These are phyloP conservation scores for Podaxis sp. DNA, from an alignment of 768 basidiomycete species.

Conservation along the genomic window DNA sequence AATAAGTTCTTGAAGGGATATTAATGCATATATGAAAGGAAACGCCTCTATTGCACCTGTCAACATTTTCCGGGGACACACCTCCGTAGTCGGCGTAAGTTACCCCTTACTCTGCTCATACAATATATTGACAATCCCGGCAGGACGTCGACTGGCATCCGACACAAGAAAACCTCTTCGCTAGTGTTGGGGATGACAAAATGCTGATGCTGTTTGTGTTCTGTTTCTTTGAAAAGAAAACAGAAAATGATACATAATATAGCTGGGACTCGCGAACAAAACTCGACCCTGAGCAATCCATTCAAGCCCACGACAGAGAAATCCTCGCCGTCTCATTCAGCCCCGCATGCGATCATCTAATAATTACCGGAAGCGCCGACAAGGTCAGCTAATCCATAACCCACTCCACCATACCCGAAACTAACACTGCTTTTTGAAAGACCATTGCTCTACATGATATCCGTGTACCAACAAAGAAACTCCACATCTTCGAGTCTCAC, in stretches of 20 bases:
- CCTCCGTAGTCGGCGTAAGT: constrained; percentile 86
- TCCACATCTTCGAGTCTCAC: constrained; percentile 92
- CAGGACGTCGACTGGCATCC: constrained; percentile 98
- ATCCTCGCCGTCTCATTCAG: constrained; percentile 91
- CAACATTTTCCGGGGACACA: constrained; percentile 81
- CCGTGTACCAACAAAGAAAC: constrained; percentile 62
- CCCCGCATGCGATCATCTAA: constrained; percentile 70
- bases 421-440: constrained; percentile 33
- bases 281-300: constrained; percentile 59
- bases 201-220: constrained; percentile 82
- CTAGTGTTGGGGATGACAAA: constrained; percentile 94
- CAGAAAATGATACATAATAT: constrained; percentile 5
- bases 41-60: constrained; percentile 82
- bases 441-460: constrained; percentile 87
- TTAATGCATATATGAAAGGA: constrained; percentile 81
- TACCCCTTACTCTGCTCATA: not conserved
- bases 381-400: constrained; percentile 46
- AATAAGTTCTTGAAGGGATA: constrained; percentile 60
- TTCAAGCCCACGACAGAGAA: constrained; percentile 88
- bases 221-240: not conserved
- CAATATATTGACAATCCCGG: not conserved
- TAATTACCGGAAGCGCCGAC: constrained; percentile 92
- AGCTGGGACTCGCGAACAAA: constrained; percentile 93
- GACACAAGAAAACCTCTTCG: constrained; percentile 77
- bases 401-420: not conserved